Conservation (phyloP, 495 filamentous ascomycete genomes). For the Geoglossum glabrum region DNA sequence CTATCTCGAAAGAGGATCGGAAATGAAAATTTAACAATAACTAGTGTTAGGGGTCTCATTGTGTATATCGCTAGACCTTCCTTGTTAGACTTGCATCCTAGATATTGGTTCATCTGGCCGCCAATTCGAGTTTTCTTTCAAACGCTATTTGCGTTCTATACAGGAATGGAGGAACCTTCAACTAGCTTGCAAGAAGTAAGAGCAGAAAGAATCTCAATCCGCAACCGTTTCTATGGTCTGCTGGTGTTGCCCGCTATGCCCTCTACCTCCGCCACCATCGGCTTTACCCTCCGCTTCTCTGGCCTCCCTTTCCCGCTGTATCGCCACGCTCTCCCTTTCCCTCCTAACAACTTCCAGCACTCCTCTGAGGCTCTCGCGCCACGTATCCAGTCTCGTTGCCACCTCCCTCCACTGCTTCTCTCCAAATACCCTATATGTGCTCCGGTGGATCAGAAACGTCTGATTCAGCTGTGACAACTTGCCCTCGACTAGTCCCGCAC, state of each 20-base stretch:
- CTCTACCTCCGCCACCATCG: slow-evolving; percentile 19
- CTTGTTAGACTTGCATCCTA: no score
- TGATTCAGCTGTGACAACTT: slow-evolving; percentile 78
- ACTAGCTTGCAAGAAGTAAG: no score
- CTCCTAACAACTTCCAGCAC: slow-evolving; percentile 56
- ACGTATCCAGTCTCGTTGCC: slow-evolving; percentile 68
- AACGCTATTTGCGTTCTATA: no score
- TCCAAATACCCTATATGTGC: slow-evolving; percentile 86
- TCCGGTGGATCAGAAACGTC: slow-evolving; percentile 83
- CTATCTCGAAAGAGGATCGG: no score
- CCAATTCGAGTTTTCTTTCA: no score
- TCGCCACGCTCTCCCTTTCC: slow-evolving; percentile 49
- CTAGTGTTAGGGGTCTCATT: no score
- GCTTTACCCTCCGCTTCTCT: slow-evolving; percentile 37
- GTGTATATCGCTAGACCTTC: no score
- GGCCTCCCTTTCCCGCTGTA: slow-evolving; percentile 36
- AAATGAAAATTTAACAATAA: no score
- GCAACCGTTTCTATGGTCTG: not conserved
- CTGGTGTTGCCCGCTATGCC: not conserved
- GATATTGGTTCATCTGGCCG: no score
- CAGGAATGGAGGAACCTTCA: no score
- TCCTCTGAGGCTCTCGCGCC: slow-evolving; percentile 54
- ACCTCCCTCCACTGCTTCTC: slow-evolving; percentile 98
- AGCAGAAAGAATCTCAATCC: no score
- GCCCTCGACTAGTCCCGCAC: slow-evolving; percentile 83